These are phyloP conservation scores for Rhodomyrtus psidioides DNA, from an alignment of 441 rosid genomes.

Conservation along the genomic window DNA sequence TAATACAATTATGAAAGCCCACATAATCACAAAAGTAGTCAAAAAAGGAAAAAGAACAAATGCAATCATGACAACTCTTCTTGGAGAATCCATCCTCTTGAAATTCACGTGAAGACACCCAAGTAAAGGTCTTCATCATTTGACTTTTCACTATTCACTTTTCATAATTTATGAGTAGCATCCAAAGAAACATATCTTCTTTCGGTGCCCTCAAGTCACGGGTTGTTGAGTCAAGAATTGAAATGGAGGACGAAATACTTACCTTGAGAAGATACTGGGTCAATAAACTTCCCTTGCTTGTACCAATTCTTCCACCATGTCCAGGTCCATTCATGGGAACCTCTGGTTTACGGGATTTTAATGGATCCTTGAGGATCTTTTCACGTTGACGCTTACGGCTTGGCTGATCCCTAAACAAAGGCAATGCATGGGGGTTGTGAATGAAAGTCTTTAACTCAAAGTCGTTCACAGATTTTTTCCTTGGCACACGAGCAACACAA, in stretches of 20 bases:
- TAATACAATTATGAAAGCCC: no score
- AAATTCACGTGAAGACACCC: no score
- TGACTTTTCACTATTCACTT: no score
- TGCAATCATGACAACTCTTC: no score
- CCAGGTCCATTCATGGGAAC: constrained; percentile 94
- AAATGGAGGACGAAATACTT: not conserved
- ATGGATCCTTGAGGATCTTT: constrained; percentile 82
- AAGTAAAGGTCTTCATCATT: no score
- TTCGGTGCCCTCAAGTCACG: no score
- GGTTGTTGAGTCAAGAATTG: no score
- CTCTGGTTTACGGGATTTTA: constrained; percentile 89
- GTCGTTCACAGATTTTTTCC: constrained; percentile 92
- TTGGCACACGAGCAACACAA: constrained; percentile 92
- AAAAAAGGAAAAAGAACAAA: no score
- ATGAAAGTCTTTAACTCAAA: constrained; percentile 78
- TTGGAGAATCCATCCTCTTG: no score
- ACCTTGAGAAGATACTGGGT: constrained; percentile 98
- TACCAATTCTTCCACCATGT: constrained; percentile 87
- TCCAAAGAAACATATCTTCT: no score
- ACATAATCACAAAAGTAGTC: no score
- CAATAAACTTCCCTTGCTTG: constrained; percentile 81
- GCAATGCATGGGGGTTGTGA: constrained; percentile 95
- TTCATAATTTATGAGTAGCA: no score
- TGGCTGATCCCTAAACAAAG: constrained; percentile 94
- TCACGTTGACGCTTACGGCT: constrained; percentile 95